Evolutionary conservation across 2,329 filamentous ascomycete species (phyloP), one percentile per base, ranked within the genome.

Genomic region (Blastomyces gilchristii): DNA sequence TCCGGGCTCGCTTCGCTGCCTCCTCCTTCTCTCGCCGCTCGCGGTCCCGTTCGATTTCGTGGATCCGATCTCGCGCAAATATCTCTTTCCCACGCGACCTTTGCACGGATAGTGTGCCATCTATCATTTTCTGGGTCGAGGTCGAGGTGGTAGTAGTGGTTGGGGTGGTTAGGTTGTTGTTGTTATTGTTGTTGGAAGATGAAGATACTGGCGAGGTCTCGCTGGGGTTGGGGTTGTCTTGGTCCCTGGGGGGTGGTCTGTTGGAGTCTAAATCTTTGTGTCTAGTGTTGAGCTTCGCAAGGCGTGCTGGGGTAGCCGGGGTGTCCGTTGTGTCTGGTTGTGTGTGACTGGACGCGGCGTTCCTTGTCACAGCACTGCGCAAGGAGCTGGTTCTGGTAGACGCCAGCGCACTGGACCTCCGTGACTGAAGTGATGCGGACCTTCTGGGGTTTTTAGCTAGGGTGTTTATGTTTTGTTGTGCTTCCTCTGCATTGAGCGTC

Each of bases 11-110:
- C 34, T 67, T 69, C 1, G 72, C 69, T 9, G 71, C 71, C 34
- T 72, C 71, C 65, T 73, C 72, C 60, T 72, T 74, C 59, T 72
- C 69, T 56, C 67, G 67, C 58, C 67, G 70, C 45, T 70, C 68
- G n/a, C 68, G 69, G 47, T 71, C 69, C 18, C 65, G 58, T 31
- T 69, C 65, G 47, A 70, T 65, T 49, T 67, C 65, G 53, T 70
- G 67, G 18, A 66, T 54, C 45, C 67, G 69, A 11, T 63, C 64
- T 4, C 71, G 68, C 8, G 65, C 64, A 61, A 71, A 72, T 45
- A 72, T 68, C 45, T 71, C 71, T 59, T 69, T 72, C 9, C 71
- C 72, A 39, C 68, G 70, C 12, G 66, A 67, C 57, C 67, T 71
- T 61, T 71, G 69, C 14, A 67, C 64, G 7, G 65, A 62, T 14